Percentiles rank a stretch among this genome's conserved stretches.
phyloP scores from a whole-genome alignment of 768 basidiomycete species.

The Leccinum barrowsii region DNA sequence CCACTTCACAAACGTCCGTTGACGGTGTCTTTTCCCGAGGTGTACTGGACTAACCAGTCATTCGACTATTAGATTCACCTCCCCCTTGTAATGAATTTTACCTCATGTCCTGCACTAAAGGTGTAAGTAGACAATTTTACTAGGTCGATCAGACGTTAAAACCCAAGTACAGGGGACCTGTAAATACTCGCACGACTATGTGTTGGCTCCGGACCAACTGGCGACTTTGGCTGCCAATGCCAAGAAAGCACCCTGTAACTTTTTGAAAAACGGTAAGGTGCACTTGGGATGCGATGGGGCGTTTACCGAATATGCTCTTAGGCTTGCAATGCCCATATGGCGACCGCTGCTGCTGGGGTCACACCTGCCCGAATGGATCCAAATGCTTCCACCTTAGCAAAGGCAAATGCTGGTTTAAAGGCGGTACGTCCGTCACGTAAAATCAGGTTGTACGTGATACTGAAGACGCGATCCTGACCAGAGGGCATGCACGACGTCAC shows the following conservation, averaged over 20 bases:
- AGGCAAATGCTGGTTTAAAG: slow-evolving; percentile 89
- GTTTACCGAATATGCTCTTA: slow-evolving; percentile 24
- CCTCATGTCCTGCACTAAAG: slow-evolving; percentile 79
- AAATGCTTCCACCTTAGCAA: slow-evolving; percentile 66
- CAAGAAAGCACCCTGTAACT: slow-evolving; percentile 84
- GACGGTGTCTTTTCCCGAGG: slow-evolving; percentile 5
- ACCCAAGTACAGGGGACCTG: slow-evolving; percentile 48
- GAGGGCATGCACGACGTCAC: slow-evolving; percentile 40
- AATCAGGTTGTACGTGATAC: not conserved
- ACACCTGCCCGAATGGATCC: slow-evolving; percentile 75
- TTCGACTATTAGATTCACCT: slow-evolving; percentile 55
- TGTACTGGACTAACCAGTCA: slow-evolving; percentile 4
- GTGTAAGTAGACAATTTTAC: slow-evolving; percentile 39
- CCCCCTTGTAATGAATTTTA: slow-evolving; percentile 87
- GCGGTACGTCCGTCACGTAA: slow-evolving; percentile 36
- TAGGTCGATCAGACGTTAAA: slow-evolving; percentile 14
- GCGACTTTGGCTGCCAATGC: slow-evolving; percentile 69
- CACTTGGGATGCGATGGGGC: not conserved
- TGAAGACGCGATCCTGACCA: slow-evolving; percentile 13
- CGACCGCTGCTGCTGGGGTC: slow-evolving; percentile 78
- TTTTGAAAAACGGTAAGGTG: slow-evolving; percentile 66
- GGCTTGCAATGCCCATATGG: slow-evolving; percentile 75
- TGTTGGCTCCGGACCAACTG: slow-evolving; percentile 67
- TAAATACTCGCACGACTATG: slow-evolving; percentile 83
- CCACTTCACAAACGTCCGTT: slow-evolving; percentile 74